Base-by-base conservation (phyloP, 176 grass and related monocot genomes). In the Eragrostis curvula region DNA sequence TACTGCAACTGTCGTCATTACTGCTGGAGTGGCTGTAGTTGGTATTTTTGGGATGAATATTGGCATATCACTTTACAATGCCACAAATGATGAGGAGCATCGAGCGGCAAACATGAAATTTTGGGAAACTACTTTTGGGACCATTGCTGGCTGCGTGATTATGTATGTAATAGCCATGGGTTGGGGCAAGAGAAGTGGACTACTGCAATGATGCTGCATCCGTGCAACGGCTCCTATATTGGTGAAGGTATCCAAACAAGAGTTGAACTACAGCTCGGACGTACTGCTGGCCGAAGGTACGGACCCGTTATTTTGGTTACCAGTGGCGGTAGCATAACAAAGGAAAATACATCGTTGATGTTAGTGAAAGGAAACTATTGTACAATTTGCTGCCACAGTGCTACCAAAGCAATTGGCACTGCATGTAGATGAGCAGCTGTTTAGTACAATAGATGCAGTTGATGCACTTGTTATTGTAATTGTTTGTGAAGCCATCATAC, bases 21-120 rank as follows among this genome's bases (percentile, higher is more conserved):
- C 90, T 43, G 90, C 90, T 58, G 90, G 90, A 66, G 86, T 92
- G 47, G 90, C 87, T 32, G 90, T 92, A 9, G 90, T 86, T 20
- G 87, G 90, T 60, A 55, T 92, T 70, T 92, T 92, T 65, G 92
- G 92, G 21, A 94, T 94, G 86, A 94, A 94, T 69, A 94, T 94
- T 36, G 67, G 66, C 5, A 94, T 94, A 45, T 83, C 84, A 0
- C 89, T 94, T 30, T 94, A 91, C 11, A 9, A 61, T 0, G 41
- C 81, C 13, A 36, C 2, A 28, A 87, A 45, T 48, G 62, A 42
- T 0, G 81, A 84, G 46, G 75, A 75, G 65, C 39, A 4, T 43
- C 62, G 39, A 30, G 55, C 64, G 5, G 47, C 85, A 53, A 66
- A 86, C 68, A 48, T 70, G 6, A 94, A 73, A 56, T 94, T 94